Conservation (phyloP, 805 yeast genomes). For the Metschnikowia gelsemii region DNA sequence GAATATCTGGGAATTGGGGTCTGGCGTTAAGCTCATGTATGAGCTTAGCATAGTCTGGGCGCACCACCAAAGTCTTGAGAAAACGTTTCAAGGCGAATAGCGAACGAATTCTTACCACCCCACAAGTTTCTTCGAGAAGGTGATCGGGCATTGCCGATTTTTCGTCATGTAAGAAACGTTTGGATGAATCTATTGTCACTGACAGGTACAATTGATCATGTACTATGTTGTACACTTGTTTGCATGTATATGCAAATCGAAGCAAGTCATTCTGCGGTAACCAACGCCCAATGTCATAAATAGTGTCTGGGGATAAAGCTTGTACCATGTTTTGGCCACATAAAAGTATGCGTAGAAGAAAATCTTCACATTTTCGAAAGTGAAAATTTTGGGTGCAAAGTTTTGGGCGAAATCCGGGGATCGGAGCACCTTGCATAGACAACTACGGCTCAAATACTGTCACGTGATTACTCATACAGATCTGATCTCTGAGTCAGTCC, state of each 20-base stretch:
- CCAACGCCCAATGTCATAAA: conserved; percentile 8
- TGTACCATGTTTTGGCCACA: background rate
- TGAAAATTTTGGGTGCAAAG: conserved; percentile 20
- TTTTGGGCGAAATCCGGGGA: conserved; percentile 19
- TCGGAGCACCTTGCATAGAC: conserved; percentile 17
- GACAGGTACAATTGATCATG: conserved; percentile 14
- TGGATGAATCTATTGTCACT: conserved; percentile 16
- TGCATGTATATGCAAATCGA: conserved; percentile 14
- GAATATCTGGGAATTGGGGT: conserved; percentile 18
- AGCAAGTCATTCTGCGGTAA: conserved; percentile 17
- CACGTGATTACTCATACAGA: conserved; percentile 5
- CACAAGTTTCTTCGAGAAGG: background rate
- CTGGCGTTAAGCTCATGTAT: conserved; percentile 10
- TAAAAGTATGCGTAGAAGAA: background rate
- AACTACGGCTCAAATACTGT: background rate
- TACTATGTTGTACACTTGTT: conserved; percentile 3
- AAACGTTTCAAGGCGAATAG: conserved; percentile 17
- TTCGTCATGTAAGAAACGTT: conserved; percentile 10
- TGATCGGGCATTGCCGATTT: too few relatives aligned
- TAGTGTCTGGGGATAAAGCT: conserved; percentile 13
- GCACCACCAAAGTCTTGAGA: conserved; percentile 12
- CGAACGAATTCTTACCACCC: conserved; percentile 18
- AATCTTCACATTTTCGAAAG: background rate
- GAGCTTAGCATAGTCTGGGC: conserved; percentile 10
- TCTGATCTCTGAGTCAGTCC: too few relatives aligned